Conservation (phyloP, 2,329 filamentous ascomycete species). For the Cladosporium phlei region DNA sequence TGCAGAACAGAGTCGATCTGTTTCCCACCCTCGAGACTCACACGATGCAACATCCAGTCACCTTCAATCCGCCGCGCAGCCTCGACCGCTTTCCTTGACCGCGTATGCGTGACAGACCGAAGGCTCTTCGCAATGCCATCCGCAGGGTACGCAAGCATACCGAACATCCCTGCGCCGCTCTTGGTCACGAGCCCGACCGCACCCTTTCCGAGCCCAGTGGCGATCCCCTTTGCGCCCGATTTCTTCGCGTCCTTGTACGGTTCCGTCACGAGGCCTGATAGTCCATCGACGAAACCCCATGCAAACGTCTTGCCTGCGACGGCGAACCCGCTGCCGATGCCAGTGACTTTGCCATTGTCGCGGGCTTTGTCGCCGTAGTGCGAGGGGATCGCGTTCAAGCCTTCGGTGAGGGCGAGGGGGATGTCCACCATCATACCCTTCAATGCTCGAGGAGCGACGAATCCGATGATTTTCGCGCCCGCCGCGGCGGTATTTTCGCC, state of each 20-base stretch:
- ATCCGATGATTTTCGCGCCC: constrained; percentile 59
- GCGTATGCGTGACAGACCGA: constrained; percentile 30
- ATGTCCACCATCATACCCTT: constrained; percentile 67
- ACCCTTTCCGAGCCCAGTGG: constrained; percentile 75
- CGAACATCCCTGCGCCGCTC: constrained; percentile 58
- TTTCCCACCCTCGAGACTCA: too few species aligned
- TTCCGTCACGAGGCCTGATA: neutral
- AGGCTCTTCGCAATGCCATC: constrained; percentile 72
- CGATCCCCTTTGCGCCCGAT: constrained; percentile 57
- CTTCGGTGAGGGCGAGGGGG: constrained; percentile 72
- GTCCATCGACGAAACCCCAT: neutral
- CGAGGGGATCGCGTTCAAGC: constrained; percentile 31
- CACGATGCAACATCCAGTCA: too few species aligned
- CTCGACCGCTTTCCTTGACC: neutral
- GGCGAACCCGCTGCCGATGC: neutral
- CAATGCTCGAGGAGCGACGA: constrained; percentile 23
- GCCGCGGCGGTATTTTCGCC: constrained; percentile 66
- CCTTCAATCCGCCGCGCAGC: neutral
- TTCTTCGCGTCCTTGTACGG: constrained; percentile 61
- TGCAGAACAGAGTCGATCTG: too few species aligned
- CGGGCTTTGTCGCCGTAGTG: constrained; percentile 7
- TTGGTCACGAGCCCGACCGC: constrained; percentile 72
- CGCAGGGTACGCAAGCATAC: constrained; percentile 65
- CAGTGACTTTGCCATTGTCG: constrained; percentile 37
- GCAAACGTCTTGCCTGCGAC: constrained; percentile 2